A percentile compares a stretch with the other conserved stretches of the same genome.
Conservation (phyloP, 2,329 filamentous ascomycete species). For the Pseudogymnoascus sp. region DNA sequence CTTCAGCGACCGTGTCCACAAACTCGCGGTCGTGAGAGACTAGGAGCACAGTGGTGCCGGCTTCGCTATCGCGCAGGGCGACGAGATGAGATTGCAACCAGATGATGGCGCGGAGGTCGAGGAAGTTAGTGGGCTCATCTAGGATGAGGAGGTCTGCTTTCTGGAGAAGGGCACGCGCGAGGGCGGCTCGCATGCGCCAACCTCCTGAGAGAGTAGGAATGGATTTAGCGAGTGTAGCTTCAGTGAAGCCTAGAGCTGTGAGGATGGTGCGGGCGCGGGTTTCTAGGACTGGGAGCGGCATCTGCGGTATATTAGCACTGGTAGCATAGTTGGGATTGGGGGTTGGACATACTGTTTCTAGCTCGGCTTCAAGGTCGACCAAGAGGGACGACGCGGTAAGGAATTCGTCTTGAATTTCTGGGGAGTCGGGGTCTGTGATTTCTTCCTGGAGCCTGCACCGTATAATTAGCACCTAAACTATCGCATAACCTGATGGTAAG, state of each 20-base stretch:
- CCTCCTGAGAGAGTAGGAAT: conserved; percentile 66
- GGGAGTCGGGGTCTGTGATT: conserved; percentile 9
- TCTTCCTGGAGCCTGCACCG: background rate
- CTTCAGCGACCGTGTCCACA: conserved; percentile 63
- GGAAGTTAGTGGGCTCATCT: conserved; percentile 81
- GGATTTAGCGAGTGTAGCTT: conserved; percentile 49
- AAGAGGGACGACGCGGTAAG: background rate
- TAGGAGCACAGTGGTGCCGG: conserved; percentile 59
- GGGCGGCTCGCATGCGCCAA: conserved; percentile 62
- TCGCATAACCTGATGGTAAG: background rate
- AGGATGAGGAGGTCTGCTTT: conserved; percentile 70
- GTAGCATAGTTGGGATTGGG: background rate
- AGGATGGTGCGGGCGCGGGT: conserved; percentile 58
- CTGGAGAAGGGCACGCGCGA: conserved; percentile 60
- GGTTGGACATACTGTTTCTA: background rate
- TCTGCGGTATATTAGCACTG: background rate
- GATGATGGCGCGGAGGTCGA: conserved; percentile 74
- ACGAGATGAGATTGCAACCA: conserved; percentile 72
- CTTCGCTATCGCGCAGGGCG: conserved; percentile 43
- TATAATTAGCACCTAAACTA: background rate
- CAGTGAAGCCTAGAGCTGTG: conserved; percentile 62
- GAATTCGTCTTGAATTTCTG: background rate
- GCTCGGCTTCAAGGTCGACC: conserved; percentile 27
- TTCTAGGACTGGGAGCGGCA: conserved; percentile 37
- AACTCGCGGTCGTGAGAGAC: conserved; percentile 84